Conservation (phyloP, 768 basidiomycete genomes). For the Lentinus brumalis region DNA sequence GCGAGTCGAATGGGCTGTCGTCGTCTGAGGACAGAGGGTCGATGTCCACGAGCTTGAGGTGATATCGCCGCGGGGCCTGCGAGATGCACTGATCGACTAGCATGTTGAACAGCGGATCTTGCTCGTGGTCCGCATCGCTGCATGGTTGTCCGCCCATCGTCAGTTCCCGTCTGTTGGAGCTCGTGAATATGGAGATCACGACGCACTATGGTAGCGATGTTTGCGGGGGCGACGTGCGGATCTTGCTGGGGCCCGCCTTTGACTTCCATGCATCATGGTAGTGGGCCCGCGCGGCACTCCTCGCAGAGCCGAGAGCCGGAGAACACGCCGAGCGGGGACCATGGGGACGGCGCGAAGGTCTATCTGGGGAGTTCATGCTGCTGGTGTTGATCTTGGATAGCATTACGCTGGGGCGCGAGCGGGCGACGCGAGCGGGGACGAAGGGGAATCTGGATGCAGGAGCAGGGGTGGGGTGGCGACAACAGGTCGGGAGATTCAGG, state of each 20-base stretch:
- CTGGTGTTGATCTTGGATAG: slow-evolving; percentile 19
- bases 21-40: slow-evolving; percentile 12
- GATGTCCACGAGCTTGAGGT: slow-evolving; percentile 16
- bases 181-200: background rate
- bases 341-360: slow-evolving; percentile 14
- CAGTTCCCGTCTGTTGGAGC: background rate
- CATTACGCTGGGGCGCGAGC: slow-evolving; percentile 4
- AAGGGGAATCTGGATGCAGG: background rate
- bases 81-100: slow-evolving; percentile 1
- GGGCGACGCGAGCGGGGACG: background rate
- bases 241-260: slow-evolving; percentile 6
- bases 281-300: background rate
- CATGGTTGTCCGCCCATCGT: too few species aligned
- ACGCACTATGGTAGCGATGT: slow-evolving; percentile 18
- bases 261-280: slow-evolving; percentile 11
- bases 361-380: slow-evolving; percentile 12
- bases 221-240: slow-evolving; percentile 12
- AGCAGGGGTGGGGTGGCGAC: background rate
- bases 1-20: slow-evolving; percentile 14
- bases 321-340: slow-evolving; percentile 18
- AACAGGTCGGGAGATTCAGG: background rate
- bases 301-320: slow-evolving; percentile 7
- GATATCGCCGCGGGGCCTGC: slow-evolving; percentile 12
- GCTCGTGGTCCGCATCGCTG: slow-evolving; percentile 17
- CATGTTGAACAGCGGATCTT: slow-evolving; percentile 15